Evolutionary conservation across 23 red algal species (phyloP).

Genomic region (Chondrus crispus): DNA sequence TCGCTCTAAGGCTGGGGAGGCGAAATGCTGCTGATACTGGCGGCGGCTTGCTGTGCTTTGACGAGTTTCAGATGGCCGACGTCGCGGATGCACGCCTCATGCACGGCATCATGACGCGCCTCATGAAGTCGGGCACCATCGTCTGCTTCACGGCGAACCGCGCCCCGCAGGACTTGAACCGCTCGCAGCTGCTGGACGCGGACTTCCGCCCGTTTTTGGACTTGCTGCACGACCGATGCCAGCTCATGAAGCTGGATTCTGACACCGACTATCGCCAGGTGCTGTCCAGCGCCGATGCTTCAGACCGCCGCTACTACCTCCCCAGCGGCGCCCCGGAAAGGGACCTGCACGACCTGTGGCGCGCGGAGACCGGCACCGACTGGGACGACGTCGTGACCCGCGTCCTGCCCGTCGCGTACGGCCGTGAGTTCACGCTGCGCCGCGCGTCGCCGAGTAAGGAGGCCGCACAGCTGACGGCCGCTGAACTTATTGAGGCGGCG

Average conservation of each 20-base stretch:
- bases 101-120: slow-evolving; percentile 57
- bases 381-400: slow-evolving; percentile 50
- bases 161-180: slow-evolving; percentile 76
- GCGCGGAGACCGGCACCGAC: not conserved
- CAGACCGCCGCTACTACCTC: slow-evolving; percentile 11
- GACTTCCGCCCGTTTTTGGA: slow-evolving; percentile 87
- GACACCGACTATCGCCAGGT: slow-evolving; percentile 63
- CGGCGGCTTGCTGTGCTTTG: slow-evolving; percentile 84
- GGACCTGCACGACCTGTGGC: slow-evolving; percentile 20
- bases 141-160: slow-evolving; percentile 89
- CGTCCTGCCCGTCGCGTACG: slow-evolving; percentile 33
- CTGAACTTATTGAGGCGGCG: slow-evolving; percentile 86
- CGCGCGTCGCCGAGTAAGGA: not conserved
- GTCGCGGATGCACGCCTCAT: slow-evolving; percentile 92
- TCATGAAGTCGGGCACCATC: slow-evolving; percentile 73
- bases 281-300: slow-evolving; percentile 4
- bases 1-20: slow-evolving; percentile 30
- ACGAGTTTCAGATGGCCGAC: slow-evolving; percentile 96
- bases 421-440: slow-evolving; percentile 5
- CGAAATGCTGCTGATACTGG: slow-evolving; percentile 26
- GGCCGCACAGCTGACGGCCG: slow-evolving; percentile 59
- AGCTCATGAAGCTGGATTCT: slow-evolving; percentile 36
- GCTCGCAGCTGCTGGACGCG: slow-evolving; percentile 68
- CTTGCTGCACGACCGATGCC: slow-evolving; percentile 65
- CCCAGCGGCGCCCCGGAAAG: not conserved